Base-by-base conservation (phyloP, 176 grass and related monocot genomes). In the Zea luxurians region DNA sequence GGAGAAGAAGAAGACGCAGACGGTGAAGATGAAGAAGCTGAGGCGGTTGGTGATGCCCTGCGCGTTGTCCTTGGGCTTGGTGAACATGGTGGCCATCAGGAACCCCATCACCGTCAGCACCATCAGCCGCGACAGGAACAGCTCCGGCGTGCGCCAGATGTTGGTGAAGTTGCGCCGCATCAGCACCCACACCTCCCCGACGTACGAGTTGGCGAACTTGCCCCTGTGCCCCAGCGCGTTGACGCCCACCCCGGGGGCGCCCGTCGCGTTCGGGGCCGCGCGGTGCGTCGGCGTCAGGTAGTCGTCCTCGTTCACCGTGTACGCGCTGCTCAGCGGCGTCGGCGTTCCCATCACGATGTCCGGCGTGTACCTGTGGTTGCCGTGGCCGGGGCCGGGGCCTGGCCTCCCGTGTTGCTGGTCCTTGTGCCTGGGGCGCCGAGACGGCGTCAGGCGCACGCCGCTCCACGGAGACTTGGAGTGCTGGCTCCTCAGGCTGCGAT, bases 81-180 rank as follows among this genome's bases (percentile, higher is more conserved):
- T 79, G 81, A 89, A 89, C 90, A 93, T 93, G 81, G 87, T 89
- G 78, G 89, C 89, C 89, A 87, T 87, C 7, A 91, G 85, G 60
- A 87, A 17, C 0, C 89, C 81, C 89, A 87, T 91, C 10, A 87
- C 59, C 0, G 80, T 84, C 0, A 91, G 84, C 84, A 91, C 89
- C 89, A 91, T 84, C 48, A 87, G 89, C 77, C 89, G 71, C 20
- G 89, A 91, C 60, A 91, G 71, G 84, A 91, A 91, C 61, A 91
- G 84, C 81, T 87, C 89, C 60, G 89, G 84, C 66, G 89, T 90
- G 77, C 89, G 84, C 77, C 64, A 55, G 89, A 90, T 90, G 89
- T 90, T 90, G 59, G 89, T 90, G 81, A 90, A 90, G 77, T 90
- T 90, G 81, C 89, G 84, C 2, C 81, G 81, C 77, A 90, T 90